Base-by-base conservation (phyloP, 2,329 filamentous ascomycete genomes). In the Fusarium mundagurra region DNA sequence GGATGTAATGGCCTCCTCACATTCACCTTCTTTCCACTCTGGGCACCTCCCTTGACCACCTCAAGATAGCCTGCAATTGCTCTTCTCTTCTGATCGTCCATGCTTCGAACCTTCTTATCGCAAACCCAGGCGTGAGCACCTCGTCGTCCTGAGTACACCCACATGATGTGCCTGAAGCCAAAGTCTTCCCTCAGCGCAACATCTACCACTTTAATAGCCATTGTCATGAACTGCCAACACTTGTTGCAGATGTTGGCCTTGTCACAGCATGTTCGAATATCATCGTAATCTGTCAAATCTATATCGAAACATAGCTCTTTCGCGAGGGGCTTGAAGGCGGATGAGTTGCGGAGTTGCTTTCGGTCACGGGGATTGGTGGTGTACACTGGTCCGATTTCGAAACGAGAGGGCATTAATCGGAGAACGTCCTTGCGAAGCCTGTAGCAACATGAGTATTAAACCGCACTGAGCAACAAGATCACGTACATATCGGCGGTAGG, bases 291-390 rank as follows among this genome's bases (percentile, higher is more conserved):
- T 62, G 96, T 98, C 89, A 99, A 89, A 89, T 99, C 96, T 79
- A 99, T 98, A 92, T 99, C 96, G 83, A 99, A 98, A 78, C 98
- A 98, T 44, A 99, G 86, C 82, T 99, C 96, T 82, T 99, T 99
- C 64, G 93, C 89, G 38, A 98, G 83, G 0, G 96, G 96, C 73
- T 92, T 93, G 85, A 99, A 98, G 14, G 94, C 91, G 54, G 91
- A 90, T 41, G 92, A 89, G 82, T 95, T 96, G 61, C 92, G 91
- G 39, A 98, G 84, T 0, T 92, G 92, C 85, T 98, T 99, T 79
- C 96, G 92, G 78, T 99, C 96, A 77, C 95, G 92, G 2, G 96
- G 96, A 81, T 98, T 98, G 53, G 95, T 93, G 60, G 89, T 94
- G 85, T 99, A 99, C 55, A 98, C 93, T n/a, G 96, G 96, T 2